Evolutionary conservation across 2,329 filamentous ascomycete genomes (phyloP), one percentile per base, ranked within the genome.

Genomic region (Cytospora piceicola): DNA sequence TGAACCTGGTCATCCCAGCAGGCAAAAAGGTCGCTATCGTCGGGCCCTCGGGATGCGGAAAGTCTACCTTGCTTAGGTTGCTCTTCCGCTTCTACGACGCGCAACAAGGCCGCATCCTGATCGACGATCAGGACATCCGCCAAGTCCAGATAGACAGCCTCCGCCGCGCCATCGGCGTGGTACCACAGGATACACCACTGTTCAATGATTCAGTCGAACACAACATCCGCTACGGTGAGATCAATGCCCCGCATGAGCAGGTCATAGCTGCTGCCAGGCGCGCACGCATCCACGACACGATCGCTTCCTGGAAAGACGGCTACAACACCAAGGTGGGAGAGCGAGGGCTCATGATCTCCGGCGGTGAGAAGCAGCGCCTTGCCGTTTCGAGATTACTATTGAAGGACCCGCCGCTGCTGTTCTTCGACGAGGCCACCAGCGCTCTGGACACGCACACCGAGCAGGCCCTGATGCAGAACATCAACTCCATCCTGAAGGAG

Each of bases 171-270:
- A 98, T 99, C 69, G 95, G 95, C 27, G 94, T 99, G 20, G 95
- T 99, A 0, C 95, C 95, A 0, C 96, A 99, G 76, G 95, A 99
- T 72, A 98, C 95, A 0, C 94, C 95, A 0, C 83, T 99, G 1
- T 99, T 99, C 82, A 99, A 99, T 76, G 93, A 97, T 74, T 95
- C 93, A 0, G 94, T 99, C 66, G 90, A 91, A 74, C 93, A 97
- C 77, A 99, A 99, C 75, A 97, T 99, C 73, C 90, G 88, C 69
- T 99, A 99, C 76, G 95, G 95, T 59, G 87, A 91, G 70, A 85
- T 98, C 69, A 86, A 88, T 56, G 94, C 94, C 0, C 84, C 88
- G 0, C 81, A 85, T 12, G 92, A 93, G 36, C 83, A 89, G 65
- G 90, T 99, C 9, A 76, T 88, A 15, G 88, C 88, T 34, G 95